Evolutionary conservation across 176 grass and related monocot genomes (phyloP).

Genomic region (Aechmea fasciata): DNA sequence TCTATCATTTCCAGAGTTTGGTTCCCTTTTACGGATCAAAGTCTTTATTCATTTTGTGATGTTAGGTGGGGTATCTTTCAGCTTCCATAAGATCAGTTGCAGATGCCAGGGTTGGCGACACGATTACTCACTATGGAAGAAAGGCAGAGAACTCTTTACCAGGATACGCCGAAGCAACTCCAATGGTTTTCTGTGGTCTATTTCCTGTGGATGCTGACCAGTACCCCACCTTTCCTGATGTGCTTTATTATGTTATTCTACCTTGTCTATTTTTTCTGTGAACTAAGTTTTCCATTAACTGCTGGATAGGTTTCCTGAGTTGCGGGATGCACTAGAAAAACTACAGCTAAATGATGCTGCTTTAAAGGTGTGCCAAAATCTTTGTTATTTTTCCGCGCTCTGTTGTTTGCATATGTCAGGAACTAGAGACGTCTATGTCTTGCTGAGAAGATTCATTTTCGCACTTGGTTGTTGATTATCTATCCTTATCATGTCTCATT

Average conservation of each 20-base stretch:
- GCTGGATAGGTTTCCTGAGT: slow-evolving; percentile 70
- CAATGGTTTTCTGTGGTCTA: slow-evolving; percentile 95
- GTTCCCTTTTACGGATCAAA: too few relatives aligned
- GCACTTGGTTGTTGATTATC: too few relatives aligned
- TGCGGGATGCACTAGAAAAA: slow-evolving; percentile 82
- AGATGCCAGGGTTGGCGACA: slow-evolving; percentile 94
- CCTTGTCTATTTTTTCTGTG: slow-evolving; percentile 13
- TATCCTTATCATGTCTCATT: too few relatives aligned
- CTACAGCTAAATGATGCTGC: slow-evolving; percentile 97
- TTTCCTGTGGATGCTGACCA: slow-evolving; percentile 94
- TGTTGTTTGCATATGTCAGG: neutral
- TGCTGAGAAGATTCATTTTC: too few relatives aligned
- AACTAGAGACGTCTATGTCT: neutral
- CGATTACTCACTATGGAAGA: slow-evolving; percentile 72
- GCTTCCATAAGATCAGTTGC: slow-evolving; percentile 93
- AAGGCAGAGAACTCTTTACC: slow-evolving; percentile 60
- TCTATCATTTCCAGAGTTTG: too few relatives aligned
- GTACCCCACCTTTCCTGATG: slow-evolving; percentile 39
- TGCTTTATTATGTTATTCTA: slow-evolving; percentile 4
- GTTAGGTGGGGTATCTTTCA: slow-evolving; percentile 90
- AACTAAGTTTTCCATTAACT: neutral
- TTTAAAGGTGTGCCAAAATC: slow-evolving; percentile 50
- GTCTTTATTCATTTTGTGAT: neutral
- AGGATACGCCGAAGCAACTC: slow-evolving; percentile 86
- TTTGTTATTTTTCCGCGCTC: slow-evolving; percentile 11